Evolutionary conservation across 2,329 filamentous ascomycete genomes (phyloP).

Genomic region (Penicillium sp.): DNA sequence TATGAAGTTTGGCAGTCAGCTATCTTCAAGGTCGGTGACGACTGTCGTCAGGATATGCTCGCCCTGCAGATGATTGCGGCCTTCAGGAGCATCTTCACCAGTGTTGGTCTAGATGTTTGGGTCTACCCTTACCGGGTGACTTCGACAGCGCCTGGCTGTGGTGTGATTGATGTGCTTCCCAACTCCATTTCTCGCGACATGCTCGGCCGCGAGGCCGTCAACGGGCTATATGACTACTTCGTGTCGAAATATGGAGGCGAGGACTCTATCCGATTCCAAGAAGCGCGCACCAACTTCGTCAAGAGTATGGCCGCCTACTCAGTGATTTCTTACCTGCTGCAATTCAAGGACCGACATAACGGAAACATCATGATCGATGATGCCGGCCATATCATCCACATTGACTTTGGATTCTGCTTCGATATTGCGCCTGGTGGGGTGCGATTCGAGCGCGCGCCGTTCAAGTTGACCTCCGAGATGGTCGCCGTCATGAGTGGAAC

Average conservation of each 20-base stretch:
- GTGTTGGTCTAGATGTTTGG: conserved; percentile 90
- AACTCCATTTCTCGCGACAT: conserved; percentile 98
- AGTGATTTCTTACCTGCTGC: conserved; percentile 90
- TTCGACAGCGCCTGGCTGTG: conserved; percentile 92
- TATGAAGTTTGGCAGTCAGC: conserved; percentile 98
- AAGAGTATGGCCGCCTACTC: conserved; percentile 99
- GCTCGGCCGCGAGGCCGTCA: conserved; percentile 96
- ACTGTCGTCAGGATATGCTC: conserved; percentile 94
- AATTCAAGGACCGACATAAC: conserved; percentile 99
- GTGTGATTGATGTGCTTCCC: conserved; percentile 95
- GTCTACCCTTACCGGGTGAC: conserved; percentile 97
- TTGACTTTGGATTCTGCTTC: conserved; percentile 99
- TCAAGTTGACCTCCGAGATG: conserved; percentile 98
- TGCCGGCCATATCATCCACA: conserved; percentile 93
- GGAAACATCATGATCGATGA: conserved; percentile 99
- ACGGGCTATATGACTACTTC: conserved; percentile 98
- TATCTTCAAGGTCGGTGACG: conserved; percentile 99
- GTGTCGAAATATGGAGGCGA: conserved; percentile 96
- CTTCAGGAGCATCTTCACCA: conserved; percentile 95
- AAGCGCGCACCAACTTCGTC: conserved; percentile 94
- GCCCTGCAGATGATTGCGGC: conserved; percentile 97
- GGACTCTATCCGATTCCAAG: conserved; percentile 90
- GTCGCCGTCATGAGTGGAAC: conserved; percentile 96
- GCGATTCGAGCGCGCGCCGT: conserved; percentile 95
- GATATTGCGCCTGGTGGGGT: conserved; percentile 97